Evolutionary conservation across 148 eudicot species (phyloP), one percentile per base, ranked within the genome.

Genomic region (Nepenthes gracilis): DNA sequence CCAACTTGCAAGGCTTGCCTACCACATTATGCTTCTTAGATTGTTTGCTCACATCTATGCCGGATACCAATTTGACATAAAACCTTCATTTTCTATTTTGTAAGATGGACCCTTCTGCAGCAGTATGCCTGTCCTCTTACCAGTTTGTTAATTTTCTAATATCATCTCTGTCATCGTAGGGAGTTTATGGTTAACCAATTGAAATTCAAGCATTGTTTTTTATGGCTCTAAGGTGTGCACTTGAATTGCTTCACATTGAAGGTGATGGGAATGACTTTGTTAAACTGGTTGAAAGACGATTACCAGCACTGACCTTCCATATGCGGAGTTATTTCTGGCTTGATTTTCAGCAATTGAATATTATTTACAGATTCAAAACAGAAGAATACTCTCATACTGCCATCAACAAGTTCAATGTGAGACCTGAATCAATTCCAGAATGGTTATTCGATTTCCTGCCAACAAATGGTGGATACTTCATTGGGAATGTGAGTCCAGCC

Each of bases 181-280:
- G 72, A 55, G 74, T 74, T 35, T 72, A 70, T 53, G 77, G 74
- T 2, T 77, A 70, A 13, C 74, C 76, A 5, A 63, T 74, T 36
- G 77, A 70, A 61, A 77, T 77, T 50, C 83, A 80, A 61, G 83
- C 80, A 47, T 62, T 80, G 34, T 76, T 76, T 69, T 76, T 67
- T 36, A 76, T 76, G 80, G 76, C 76, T 40, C 58, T 76, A 55
- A 72, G 80, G 58, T 80, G 83, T 55, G 80, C 83, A 33, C 57
- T 73, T 40, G 52, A 51, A 52, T 71, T 80, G 3, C 70, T 76
- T 12, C 72, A 68, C 55, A 48, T 54, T 8, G 76, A 76, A 43
- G 73, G 54, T 1, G 80, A 68, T 47, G 72, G 73, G 15, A 60
- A 64, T 1, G 76, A 72, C 34, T 72, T 43, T 15, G 34, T 60